These are phyloP conservation scores for Rutstroemia sp. DNA, from an alignment of 2,329 filamentous ascomycete genomes.

Conservation along the genomic window DNA sequence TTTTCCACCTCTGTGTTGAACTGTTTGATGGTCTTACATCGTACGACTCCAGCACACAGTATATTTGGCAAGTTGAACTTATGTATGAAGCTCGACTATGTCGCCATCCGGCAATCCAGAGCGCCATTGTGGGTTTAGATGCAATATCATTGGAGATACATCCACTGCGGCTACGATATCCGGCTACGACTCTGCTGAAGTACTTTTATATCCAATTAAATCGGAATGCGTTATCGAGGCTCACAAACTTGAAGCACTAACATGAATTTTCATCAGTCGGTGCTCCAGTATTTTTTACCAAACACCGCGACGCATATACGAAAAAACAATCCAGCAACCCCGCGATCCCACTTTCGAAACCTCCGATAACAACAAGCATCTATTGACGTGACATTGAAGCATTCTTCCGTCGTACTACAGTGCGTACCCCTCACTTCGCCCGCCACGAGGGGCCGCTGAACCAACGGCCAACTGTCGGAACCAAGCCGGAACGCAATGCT, in stretches of 20 bases:
- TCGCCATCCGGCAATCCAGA: neutral
- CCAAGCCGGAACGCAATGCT: neutral
- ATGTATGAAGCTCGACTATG: neutral
- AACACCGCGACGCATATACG: neutral
- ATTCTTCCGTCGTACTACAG: neutral
- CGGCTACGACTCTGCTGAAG: neutral
- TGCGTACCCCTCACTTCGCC: neutral
- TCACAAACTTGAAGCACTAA: neutral
- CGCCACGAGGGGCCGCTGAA: no score
- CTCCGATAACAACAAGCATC: neutral
- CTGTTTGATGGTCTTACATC: neutral
- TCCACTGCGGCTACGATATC: neutral
- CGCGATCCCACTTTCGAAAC: neutral
- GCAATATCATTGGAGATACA: neutral
- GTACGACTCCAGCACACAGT: neutral
- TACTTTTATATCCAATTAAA: neutral
- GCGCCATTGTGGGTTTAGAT: neutral
- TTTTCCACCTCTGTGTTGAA: no score
- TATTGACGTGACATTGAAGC: slow-evolving; percentile 1
- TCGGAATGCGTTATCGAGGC: neutral
- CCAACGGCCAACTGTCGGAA: neutral
- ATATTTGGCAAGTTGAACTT: neutral
- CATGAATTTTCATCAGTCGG: neutral
- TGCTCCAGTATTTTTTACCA: neutral
- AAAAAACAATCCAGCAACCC: neutral